These are phyloP conservation scores for Syncephalastrum sp. DNA, from an alignment of 371 early-diverging fungal genomes.

Conservation along the genomic window DNA sequence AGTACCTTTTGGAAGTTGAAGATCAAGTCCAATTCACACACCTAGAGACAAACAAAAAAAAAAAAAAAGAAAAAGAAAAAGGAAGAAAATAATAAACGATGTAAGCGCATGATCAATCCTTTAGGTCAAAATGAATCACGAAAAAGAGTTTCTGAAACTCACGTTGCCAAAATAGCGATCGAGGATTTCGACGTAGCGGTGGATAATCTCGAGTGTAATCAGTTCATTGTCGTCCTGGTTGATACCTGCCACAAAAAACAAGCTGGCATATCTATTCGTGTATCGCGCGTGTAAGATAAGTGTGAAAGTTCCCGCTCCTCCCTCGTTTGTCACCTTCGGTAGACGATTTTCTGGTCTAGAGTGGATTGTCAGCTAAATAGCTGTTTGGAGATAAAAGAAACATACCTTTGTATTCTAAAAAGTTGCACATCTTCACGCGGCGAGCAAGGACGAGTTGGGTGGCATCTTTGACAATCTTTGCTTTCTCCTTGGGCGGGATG, in stretches of 20 bases:
- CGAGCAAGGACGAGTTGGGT: slow-evolving; percentile 87
- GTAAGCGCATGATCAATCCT: not conserved
- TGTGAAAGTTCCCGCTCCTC: not conserved
- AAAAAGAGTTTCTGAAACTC: slow-evolving; percentile 11
- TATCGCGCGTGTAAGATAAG: not conserved
- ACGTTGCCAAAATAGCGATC: slow-evolving; percentile 98
- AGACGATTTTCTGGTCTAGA: slow-evolving; percentile 89
- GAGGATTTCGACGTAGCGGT: slow-evolving; percentile 95
- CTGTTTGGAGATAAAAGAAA: not conserved
- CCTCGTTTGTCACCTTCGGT: slow-evolving; percentile 52
- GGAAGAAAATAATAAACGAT: not conserved
- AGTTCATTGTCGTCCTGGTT: slow-evolving; percentile 93
- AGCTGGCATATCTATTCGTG: slow-evolving; percentile 82
- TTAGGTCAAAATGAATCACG: too few species aligned
- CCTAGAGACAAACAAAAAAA: slow-evolving; percentile 34
- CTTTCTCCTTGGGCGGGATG: slow-evolving; percentile 87
- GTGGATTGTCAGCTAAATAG: not conserved
- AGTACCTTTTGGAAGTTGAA: slow-evolving; percentile 85
- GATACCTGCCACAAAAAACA: slow-evolving; percentile 95
- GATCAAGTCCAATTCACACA: slow-evolving; percentile 88
- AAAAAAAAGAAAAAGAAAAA: not conserved
- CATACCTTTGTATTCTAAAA: slow-evolving; percentile 92
- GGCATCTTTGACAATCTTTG: slow-evolving; percentile 93
- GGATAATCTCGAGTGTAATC: slow-evolving; percentile 90
- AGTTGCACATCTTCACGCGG: slow-evolving; percentile 95